Percentiles rank a stretch among this genome's conserved stretches.
These are phyloP conservation scores for Eustoma russellianum DNA, from an alignment of 257 asterid genomes.

Conservation along the genomic window DNA sequence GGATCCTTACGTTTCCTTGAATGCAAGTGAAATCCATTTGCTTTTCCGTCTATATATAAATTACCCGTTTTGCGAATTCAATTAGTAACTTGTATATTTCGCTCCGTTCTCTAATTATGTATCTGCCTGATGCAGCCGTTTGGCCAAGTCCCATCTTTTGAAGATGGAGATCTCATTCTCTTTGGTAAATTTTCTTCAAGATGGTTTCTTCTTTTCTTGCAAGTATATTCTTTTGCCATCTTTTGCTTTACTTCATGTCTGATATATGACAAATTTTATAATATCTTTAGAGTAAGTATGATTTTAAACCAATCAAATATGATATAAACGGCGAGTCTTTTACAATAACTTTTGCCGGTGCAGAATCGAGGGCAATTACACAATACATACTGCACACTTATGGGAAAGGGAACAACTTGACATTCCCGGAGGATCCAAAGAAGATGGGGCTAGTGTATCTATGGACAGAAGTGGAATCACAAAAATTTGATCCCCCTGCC, in stretches of 20 bases:
- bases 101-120: too few relatives aligned
- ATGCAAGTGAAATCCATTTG: constrained; percentile 18
- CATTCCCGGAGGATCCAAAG: constrained; percentile 31
- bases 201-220: too few relatives aligned
- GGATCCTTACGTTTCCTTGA: constrained; percentile 37
- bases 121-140: constrained; percentile 27
- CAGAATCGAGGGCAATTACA: constrained; percentile 71
- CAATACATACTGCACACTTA: constrained; percentile 36
- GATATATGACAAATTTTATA: background rate
- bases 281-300: too few relatives aligned
- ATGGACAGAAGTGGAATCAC: constrained; percentile 69
- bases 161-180: constrained; percentile 40
- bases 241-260: background rate
- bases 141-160: constrained; percentile 36
- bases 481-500: constrained; percentile 33
- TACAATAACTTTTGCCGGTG: background rate
- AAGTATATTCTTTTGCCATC: background rate
- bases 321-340: too few relatives aligned
- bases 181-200: constrained; percentile 21
- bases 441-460: constrained; percentile 22
- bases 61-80: background rate
- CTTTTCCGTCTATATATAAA: background rate
- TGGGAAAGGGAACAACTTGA: constrained; percentile 35
- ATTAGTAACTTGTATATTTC: background rate
- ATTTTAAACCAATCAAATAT: too few relatives aligned